Evolutionary conservation across 306 rosid species (phyloP), one percentile per base, ranked within the genome.

Genomic region (Alnus glutinosa): DNA sequence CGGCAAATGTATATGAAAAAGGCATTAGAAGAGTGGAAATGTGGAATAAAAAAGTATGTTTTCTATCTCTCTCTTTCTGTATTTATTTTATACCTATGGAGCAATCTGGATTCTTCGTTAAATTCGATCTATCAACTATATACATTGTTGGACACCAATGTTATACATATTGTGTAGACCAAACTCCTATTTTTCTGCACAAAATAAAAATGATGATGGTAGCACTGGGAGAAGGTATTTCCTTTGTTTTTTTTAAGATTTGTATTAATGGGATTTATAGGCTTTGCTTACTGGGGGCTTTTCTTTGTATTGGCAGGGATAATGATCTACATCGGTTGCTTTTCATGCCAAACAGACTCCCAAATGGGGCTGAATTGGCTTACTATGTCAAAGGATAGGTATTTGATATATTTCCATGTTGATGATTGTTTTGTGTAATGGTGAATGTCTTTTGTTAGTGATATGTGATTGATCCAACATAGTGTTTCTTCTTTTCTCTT

Each of bases 141-240:
- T 64, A 55, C 5, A 36, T 34, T 70, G n/a, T 78, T 78, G 78
- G 79, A 64, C 49, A 15, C 61, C 74, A 79, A 81, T 19, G 1
- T 14, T 74, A 42, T 76, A n/a, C 46, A 4, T 81, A 67, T 80
- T 81, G 63, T 84, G 83, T 86, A 94, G 97, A 78, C 28, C 89
- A 70, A 87, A 76, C 87, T 86, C 87, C 80, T 78, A 64, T 42
- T 12, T 78, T 73, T 81, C 87, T 77, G 28, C 28, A 68, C 85
- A 23, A 71, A 90, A 77, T 74, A 92, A 90, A 89, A 92, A 58
- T 73, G 76, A 86, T 54, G 97, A 91, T 78, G 92, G 93, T 83
- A 89, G 94, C 89, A 88, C 90, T 3, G 92, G 89, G 83, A 90
- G 87, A 89, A 88, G 98, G 98, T 95, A 58, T 37, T 18, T 23